phyloP scores from a whole-genome alignment of 1,284 basidiomycete genomes.

The Irpex sp. region DNA sequence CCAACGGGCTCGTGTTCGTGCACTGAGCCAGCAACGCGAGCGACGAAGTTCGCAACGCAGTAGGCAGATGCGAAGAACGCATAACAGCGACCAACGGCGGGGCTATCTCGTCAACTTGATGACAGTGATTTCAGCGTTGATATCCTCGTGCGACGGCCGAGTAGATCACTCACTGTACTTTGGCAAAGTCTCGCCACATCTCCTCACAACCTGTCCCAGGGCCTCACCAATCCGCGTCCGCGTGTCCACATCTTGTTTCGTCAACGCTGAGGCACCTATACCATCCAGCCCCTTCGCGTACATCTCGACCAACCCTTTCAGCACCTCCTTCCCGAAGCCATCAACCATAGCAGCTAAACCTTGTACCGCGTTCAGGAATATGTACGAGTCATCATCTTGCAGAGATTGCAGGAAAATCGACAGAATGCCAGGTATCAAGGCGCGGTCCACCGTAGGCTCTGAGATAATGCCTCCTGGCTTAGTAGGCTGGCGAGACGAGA shows the following conservation, averaged over 20 bases:
- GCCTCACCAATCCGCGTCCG: slow-evolving; percentile 87
- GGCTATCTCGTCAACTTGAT: slow-evolving; percentile 61
- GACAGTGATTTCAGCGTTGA: slow-evolving; percentile 2
- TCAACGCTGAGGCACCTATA: slow-evolving; percentile 40
- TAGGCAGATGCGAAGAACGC: slow-evolving; percentile 56
- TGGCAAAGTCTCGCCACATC: slow-evolving; percentile 67
- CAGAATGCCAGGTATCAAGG: slow-evolving; percentile 77
- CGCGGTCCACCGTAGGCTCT: slow-evolving; percentile 38
- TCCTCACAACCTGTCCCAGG: slow-evolving; percentile 71
- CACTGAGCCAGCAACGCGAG: slow-evolving; percentile 79
- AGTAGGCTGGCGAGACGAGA: slow-evolving; percentile 31
- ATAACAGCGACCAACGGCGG: slow-evolving; percentile 63
- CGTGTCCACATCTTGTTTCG: slow-evolving; percentile 69
- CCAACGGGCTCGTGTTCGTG: slow-evolving; percentile 55
- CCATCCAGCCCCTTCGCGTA: slow-evolving; percentile 56
- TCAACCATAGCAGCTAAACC: slow-evolving; percentile 84
- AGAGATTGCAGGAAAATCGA: slow-evolving; percentile 84
- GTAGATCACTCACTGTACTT: slow-evolving; percentile 52
- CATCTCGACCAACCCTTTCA: slow-evolving; percentile 56
- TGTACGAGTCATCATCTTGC: slow-evolving; percentile 92
- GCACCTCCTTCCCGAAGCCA: slow-evolving; percentile 67
- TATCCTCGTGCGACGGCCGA: not conserved
- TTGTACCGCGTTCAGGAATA: slow-evolving; percentile 91
- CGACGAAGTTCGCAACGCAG: slow-evolving; percentile 72
- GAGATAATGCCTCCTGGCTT: slow-evolving; percentile 11